Evolutionary conservation across 805 yeast genomes (phyloP).

Genomic region (Tetrapisispora namnaoensis): DNA sequence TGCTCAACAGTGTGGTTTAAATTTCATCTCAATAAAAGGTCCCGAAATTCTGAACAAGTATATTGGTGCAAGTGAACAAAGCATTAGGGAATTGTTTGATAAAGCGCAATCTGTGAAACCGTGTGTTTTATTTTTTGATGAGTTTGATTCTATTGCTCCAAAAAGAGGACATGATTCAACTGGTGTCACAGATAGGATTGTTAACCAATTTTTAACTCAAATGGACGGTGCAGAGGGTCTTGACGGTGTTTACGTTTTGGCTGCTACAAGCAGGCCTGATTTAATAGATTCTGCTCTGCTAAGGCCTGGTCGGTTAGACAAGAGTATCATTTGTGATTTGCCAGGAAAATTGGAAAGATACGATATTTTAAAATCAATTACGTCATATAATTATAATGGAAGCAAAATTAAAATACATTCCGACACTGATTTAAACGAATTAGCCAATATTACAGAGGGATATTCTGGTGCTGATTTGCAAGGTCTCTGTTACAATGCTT

Average conservation of each 20-base stretch:
- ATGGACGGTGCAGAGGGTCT: slow-evolving; percentile 99
- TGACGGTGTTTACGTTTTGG: slow-evolving; percentile 92
- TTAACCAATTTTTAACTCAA: slow-evolving; percentile 91
- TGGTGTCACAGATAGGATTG: slow-evolving; percentile 96
- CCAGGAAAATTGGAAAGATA: slow-evolving; percentile 62
- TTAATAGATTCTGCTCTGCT: slow-evolving; percentile 87
- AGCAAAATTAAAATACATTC: slow-evolving; percentile 37
- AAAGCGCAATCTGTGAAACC: slow-evolving; percentile 93
- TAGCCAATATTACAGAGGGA: slow-evolving; percentile 59
- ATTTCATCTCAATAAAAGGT: slow-evolving; percentile 88
- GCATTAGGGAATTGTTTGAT: slow-evolving; percentile 86
- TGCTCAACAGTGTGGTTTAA: slow-evolving; percentile 87
- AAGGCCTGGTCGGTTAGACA: slow-evolving; percentile 94
- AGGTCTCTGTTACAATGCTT: slow-evolving; percentile 85
- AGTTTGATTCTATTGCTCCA: slow-evolving; percentile 94
- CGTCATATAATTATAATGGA: slow-evolving; percentile 14
- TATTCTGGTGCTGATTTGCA: slow-evolving; percentile 94
- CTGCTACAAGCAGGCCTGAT: slow-evolving; percentile 95
- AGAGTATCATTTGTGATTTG: slow-evolving; percentile 81
- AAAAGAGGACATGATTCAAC: slow-evolving; percentile 97
- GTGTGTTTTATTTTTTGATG: slow-evolving; percentile 86
- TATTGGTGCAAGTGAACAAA: slow-evolving; percentile 95
- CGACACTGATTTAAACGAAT: slow-evolving; percentile 40
- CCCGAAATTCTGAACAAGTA: slow-evolving; percentile 92
- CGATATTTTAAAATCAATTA: slow-evolving; percentile 45